phyloP scores from a whole-genome alignment of 805 yeast species.

The Soucietia sequanensis region DNA sequence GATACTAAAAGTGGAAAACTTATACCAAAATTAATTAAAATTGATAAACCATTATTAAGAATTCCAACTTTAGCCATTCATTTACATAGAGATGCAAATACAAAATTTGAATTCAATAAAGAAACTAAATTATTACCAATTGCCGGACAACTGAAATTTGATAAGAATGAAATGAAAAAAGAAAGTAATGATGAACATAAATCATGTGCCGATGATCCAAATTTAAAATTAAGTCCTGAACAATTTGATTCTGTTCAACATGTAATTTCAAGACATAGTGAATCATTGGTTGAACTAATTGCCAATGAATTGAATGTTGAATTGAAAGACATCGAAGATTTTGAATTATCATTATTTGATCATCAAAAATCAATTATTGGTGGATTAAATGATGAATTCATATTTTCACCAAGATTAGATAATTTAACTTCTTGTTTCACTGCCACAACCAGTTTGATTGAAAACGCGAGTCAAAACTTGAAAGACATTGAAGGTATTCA shows the following conservation, averaged over 20 bases:
- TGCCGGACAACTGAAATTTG: slow-evolving; percentile 54
- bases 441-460: slow-evolving; percentile 68
- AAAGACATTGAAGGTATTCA: slow-evolving; percentile 57
- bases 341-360: slow-evolving; percentile 83
- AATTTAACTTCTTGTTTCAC: slow-evolving; percentile 86
- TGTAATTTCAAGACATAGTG: slow-evolving; percentile 73
- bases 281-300: slow-evolving; percentile 63
- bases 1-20: slow-evolving; percentile 45
- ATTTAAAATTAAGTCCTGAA: slow-evolving; percentile 42
- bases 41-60: slow-evolving; percentile 80
- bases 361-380: slow-evolving; percentile 82
- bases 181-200: slow-evolving; percentile 10
- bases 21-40: slow-evolving; percentile 69
- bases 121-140: slow-evolving; percentile 87
- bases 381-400: slow-evolving; percentile 86
- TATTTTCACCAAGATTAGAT: slow-evolving; percentile 89
- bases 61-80: slow-evolving; percentile 96
- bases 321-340: slow-evolving; percentile 72
- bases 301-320: slow-evolving; percentile 61
- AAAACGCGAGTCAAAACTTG: slow-evolving; percentile 42
- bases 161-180: slow-evolving; percentile 16
- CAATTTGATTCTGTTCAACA: slow-evolving; percentile 65
- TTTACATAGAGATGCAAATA: slow-evolving; percentile 71
- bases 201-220: slow-evolving; percentile 54
- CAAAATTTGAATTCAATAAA: slow-evolving; percentile 82